Conservation (phyloP, 2,329 filamentous ascomycete genomes). For the Fusarium redolens region DNA sequence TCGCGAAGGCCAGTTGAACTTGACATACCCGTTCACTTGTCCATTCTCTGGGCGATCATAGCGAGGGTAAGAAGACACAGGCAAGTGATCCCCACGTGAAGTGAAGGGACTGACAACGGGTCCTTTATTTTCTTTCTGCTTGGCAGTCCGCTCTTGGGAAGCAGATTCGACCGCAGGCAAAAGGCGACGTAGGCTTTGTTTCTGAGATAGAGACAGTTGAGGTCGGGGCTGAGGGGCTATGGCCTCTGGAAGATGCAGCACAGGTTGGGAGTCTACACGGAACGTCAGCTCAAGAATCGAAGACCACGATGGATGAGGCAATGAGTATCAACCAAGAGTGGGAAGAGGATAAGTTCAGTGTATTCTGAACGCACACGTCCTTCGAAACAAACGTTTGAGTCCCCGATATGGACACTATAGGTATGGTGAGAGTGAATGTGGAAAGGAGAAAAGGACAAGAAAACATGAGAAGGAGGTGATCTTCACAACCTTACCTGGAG, state of each 20-base stretch:
- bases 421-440: neutral
- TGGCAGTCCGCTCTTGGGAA: neutral
- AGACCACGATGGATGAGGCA: neutral
- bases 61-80: neutral
- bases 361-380: neutral
- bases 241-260: conserved; percentile 7
- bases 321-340: neutral
- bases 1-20: conserved; percentile 50
- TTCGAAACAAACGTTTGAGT: neutral
- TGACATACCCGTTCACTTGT: conserved; percentile 44
- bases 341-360: neutral
- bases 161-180: conserved; percentile 15
- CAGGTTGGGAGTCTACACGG: conserved; percentile 36
- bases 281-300: conserved; percentile 43
- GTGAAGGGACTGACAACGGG: neutral
- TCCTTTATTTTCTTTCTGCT: conserved; percentile 11
- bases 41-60: neutral
- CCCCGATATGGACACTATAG: neutral
- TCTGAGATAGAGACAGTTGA: too few relatives aligned
- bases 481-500: neutral
- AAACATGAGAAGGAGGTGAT: neutral
- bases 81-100: neutral
- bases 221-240: neutral
- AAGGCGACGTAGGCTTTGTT: conserved; percentile 21
- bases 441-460: neutral